A percentile compares a stretch with the other conserved stretches of the same genome.
These are phyloP conservation scores for Fusarium chlamydosporum DNA, from an alignment of 2,329 filamentous ascomycete genomes.

Conservation along the genomic window DNA sequence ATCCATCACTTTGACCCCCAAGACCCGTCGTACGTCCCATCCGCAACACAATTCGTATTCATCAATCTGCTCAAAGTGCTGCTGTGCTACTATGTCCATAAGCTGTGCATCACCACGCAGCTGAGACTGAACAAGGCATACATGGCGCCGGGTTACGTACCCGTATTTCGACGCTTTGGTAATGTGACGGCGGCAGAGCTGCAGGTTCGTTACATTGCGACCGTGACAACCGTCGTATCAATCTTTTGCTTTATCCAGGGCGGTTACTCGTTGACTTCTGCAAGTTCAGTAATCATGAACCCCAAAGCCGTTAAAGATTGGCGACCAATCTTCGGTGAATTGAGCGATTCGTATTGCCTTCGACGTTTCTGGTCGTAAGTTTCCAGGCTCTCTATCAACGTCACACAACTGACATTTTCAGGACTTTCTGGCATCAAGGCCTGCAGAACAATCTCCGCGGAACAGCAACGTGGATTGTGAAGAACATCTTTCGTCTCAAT, in stretches of 20 bases:
- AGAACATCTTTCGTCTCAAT: slow-evolving; percentile 32
- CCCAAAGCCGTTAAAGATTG: slow-evolving; percentile 37
- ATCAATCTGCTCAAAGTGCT: slow-evolving; percentile 35
- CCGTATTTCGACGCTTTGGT: slow-evolving; percentile 34
- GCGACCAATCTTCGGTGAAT: slow-evolving; percentile 38
- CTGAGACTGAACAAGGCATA: slow-evolving; percentile 33
- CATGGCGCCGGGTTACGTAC: slow-evolving; percentile 29
- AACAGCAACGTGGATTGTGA: slow-evolving; percentile 41
- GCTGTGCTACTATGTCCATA: slow-evolving; percentile 35
- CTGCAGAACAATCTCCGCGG: slow-evolving; percentile 39
- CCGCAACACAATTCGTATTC: slow-evolving; percentile 18
- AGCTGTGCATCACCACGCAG: slow-evolving; percentile 37
- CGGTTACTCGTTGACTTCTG: slow-evolving; percentile 37
- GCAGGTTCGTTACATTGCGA: slow-evolving; percentile 40
- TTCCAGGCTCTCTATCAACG: background rate
- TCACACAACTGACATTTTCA: slow-evolving; percentile 1
- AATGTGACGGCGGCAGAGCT: slow-evolving; percentile 28
- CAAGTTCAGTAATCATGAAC: slow-evolving; percentile 27
- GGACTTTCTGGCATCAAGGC: slow-evolving; percentile 45
- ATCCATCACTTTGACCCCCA: slow-evolving; percentile 43
- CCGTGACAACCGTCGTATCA: slow-evolving; percentile 40
- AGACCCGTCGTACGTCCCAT: slow-evolving; percentile 30
- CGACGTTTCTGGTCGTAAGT: slow-evolving; percentile 45
- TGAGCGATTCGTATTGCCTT: slow-evolving; percentile 35
- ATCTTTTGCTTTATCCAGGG: slow-evolving; percentile 46